phyloP scores from a whole-genome alignment of 768 basidiomycete species.

The Phaeolepiota aurea region DNA sequence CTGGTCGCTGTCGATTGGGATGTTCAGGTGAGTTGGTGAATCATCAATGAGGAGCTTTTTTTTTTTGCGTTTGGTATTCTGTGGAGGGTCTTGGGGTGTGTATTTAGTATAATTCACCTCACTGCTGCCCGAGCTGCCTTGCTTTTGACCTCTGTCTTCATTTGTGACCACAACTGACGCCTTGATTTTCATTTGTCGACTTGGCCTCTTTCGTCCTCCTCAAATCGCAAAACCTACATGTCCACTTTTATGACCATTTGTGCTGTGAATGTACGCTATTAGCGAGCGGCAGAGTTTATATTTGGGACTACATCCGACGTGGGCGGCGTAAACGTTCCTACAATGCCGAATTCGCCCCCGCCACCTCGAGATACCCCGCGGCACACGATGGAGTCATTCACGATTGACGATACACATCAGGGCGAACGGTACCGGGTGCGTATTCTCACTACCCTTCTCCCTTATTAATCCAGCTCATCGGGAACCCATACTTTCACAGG shows the following conservation, averaged over 20 bases:
- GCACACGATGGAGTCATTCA: slow-evolving; percentile 27
- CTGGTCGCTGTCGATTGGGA: slow-evolving; percentile 63
- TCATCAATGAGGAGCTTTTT: slow-evolving; percentile 1
- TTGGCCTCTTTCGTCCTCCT: no score
- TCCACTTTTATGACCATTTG: no score
- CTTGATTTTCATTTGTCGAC: background rate
- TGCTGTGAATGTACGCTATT: no score
- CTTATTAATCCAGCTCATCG: slow-evolving; percentile 8
- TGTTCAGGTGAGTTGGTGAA: slow-evolving; percentile 34
- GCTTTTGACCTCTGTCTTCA: background rate
- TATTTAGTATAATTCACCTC: background rate
- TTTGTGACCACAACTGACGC: no score
- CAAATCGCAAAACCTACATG: no score
- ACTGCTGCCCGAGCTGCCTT: background rate
- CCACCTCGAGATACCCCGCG: slow-evolving; percentile 6
- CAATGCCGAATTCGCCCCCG: slow-evolving; percentile 7
- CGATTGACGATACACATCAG: slow-evolving; percentile 45
- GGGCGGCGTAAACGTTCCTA: no score
- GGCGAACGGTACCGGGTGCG: background rate
- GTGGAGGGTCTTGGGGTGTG: background rate
- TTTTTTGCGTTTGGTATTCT: background rate
- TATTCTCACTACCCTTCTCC: background rate
- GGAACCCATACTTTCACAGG: slow-evolving; percentile 1
- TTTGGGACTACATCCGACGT: slow-evolving; percentile 28
- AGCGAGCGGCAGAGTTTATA: slow-evolving; percentile 56